Conservation (phyloP, 179 eudicot genomes). For the Corrigiola litoralis region DNA sequence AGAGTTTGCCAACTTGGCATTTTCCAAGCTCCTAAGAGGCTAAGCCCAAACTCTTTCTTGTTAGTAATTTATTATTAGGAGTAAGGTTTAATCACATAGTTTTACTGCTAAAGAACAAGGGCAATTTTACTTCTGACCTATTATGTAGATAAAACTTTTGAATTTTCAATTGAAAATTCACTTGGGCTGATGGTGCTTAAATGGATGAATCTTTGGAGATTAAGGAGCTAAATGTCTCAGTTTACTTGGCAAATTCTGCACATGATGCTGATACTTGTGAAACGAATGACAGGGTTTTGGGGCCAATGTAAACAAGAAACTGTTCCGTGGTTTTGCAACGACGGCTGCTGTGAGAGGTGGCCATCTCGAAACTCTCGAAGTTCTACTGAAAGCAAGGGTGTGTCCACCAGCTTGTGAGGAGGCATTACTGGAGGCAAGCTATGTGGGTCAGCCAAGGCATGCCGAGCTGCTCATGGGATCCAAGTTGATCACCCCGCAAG, state of each 20-base stretch:
- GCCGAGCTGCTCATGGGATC: slow-evolving; percentile 60
- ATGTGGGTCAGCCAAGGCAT: slow-evolving; percentile 45
- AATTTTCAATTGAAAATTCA: not conserved
- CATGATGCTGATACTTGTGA: slow-evolving; percentile 1
- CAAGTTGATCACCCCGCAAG: slow-evolving; percentile 50
- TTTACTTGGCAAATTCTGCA: not conserved
- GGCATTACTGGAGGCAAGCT: slow-evolving; percentile 66
- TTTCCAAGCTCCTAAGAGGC: no score
- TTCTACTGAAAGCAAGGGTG: slow-evolving; percentile 41
- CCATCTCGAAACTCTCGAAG: slow-evolving; percentile 54
- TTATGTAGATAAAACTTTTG: not conserved
- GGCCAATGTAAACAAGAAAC: slow-evolving; percentile 56
- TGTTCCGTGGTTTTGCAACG: slow-evolving; percentile 64
- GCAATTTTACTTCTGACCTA: not conserved
- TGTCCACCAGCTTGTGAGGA: slow-evolving; percentile 60
- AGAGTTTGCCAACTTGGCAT: not conserved
- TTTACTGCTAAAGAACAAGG: not conserved
- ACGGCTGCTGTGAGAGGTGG: slow-evolving; percentile 70
- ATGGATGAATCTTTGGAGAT: not conserved
- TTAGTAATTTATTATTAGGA: no score
- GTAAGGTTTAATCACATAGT: no score
- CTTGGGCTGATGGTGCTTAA: not conserved
- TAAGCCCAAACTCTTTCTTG: no score
- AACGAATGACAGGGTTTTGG: slow-evolving; percentile 45
- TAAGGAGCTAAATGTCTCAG: not conserved